phyloP scores from a whole-genome alignment of 371 early-diverging fungal species.

The Mortierella sp. region DNA sequence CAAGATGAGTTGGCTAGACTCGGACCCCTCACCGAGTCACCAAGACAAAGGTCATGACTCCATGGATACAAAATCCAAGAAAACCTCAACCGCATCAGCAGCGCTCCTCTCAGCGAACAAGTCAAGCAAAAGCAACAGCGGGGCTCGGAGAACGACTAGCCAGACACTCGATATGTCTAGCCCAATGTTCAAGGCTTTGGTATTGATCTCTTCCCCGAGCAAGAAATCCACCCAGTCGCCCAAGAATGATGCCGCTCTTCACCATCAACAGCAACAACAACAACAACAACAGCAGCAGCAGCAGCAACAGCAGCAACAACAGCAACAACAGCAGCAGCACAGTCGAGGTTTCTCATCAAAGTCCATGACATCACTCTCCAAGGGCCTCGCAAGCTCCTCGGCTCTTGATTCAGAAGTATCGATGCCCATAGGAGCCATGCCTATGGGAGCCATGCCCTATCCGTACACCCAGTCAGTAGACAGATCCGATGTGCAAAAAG shows the following conservation, averaged over 20 bases:
- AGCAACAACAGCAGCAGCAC: not conserved
- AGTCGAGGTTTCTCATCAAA: slow-evolving; percentile 15
- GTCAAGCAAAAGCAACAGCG: not conserved
- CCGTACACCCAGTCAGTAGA: no score
- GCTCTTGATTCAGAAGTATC: no score
- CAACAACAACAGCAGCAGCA: not conserved
- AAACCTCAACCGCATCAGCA: not conserved
- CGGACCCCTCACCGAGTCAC: no score
- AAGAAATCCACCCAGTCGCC: slow-evolving; percentile 6
- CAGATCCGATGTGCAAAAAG: not conserved
- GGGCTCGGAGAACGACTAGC: slow-evolving; percentile 3
- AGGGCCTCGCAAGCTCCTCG: not conserved
- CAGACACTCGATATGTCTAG: slow-evolving; percentile 18
- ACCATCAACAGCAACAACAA: not conserved
- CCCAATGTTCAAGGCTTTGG: slow-evolving; percentile 23
- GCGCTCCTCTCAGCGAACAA: no score
- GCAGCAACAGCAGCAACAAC: not conserved
- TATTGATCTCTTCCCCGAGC: slow-evolving; percentile 14
- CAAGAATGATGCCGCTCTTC: not conserved
- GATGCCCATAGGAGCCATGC: no score
- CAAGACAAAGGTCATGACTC: not conserved
- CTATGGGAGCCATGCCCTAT: no score
- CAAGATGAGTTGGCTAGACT: no score
- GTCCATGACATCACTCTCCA: slow-evolving; percentile 29
- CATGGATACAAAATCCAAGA: not conserved